A percentile compares a stretch with the other conserved stretches of the same genome.
Conservation (phyloP, 148 eudicot genomes). For the Vaccinium myrtillus region DNA sequence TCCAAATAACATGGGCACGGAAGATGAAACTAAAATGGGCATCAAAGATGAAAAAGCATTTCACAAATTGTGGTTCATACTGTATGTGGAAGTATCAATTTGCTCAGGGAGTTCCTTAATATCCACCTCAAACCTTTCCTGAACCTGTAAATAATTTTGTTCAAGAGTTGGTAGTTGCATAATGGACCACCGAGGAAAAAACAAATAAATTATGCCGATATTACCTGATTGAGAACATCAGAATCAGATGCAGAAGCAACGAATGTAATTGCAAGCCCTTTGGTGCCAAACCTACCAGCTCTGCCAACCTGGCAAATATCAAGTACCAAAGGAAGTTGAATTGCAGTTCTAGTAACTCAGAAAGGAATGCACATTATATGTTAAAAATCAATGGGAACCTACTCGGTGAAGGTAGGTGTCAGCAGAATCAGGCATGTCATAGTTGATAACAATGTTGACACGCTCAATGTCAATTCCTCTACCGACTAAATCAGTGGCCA, state of each 20-base stretch:
- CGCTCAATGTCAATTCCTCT: slow-evolving; percentile 96
- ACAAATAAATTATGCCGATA: neutral
- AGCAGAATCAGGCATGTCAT: slow-evolving; percentile 98
- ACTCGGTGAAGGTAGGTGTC: slow-evolving; percentile 93
- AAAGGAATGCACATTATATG: neutral
- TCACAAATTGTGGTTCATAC: slow-evolving; percentile 39
- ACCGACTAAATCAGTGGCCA: slow-evolving; percentile 95
- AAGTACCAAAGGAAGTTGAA: neutral
- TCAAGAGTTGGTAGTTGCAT: neutral
- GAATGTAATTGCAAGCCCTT: slow-evolving; percentile 94
- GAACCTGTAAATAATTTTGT: slow-evolving; percentile 36
- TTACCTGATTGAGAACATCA: slow-evolving; percentile 84
- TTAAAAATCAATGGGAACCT: neutral
- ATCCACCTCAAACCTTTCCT: slow-evolving; percentile 88
- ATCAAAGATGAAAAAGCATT: neutral
- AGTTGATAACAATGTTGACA: slow-evolving; percentile 92
- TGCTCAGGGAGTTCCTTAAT: slow-evolving; percentile 97
- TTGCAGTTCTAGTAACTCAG: neutral
- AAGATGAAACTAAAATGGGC: neutral
- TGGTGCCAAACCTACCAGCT: slow-evolving; percentile 96
- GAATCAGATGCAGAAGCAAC: slow-evolving; percentile 86
- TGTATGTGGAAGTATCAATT: slow-evolving; percentile 92
- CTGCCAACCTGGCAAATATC: slow-evolving; percentile 65
- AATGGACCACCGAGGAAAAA: neutral
- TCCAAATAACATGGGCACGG: neutral